phyloP scores from a whole-genome alignment of 1,284 basidiomycete species.

The Boletus sp. region DNA sequence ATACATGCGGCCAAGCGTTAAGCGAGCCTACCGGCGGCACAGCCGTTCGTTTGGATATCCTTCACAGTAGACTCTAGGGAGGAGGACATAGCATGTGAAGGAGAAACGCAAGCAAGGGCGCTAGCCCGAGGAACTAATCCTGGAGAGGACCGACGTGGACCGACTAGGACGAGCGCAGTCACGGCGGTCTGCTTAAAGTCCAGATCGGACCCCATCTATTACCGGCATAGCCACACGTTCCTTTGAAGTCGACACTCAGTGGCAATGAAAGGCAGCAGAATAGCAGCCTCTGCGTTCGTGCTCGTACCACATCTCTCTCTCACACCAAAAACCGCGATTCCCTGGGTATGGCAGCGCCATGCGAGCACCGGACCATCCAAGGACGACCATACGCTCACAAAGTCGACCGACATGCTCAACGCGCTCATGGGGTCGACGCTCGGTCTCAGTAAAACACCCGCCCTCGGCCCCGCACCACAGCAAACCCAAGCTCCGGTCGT shows the following conservation, averaged over 20 bases:
- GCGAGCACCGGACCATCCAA: constrained; percentile 24
- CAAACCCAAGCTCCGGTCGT: background rate
- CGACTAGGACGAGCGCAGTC: background rate
- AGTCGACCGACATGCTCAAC: constrained; percentile 28
- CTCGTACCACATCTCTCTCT: constrained; percentile 10
- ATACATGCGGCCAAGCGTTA: background rate
- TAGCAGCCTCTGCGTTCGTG: constrained; percentile 1
- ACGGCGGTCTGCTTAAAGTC: too few species aligned
- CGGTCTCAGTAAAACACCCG: constrained; percentile 14
- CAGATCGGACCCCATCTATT: too few species aligned
- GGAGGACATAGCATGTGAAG: constrained; percentile 9
- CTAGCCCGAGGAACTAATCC: background rate
- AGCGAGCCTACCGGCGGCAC: background rate
- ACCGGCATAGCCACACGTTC: constrained; percentile 6
- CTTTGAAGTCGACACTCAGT: background rate
- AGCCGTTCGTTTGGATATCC: background rate
- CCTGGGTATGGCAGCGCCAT: constrained; percentile 11
- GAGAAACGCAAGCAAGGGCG: background rate
- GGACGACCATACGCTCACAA: constrained; percentile 28
- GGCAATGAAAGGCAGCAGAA: constrained; percentile 28
- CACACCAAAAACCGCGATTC: background rate
- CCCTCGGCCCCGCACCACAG: background rate
- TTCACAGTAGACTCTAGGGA: constrained; percentile 1
- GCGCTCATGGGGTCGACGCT: constrained; percentile 28
- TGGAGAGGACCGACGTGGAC: background rate